Conservation (phyloP, 2,329 filamentous ascomycete species). For the Dactylellina haptotyla region DNA sequence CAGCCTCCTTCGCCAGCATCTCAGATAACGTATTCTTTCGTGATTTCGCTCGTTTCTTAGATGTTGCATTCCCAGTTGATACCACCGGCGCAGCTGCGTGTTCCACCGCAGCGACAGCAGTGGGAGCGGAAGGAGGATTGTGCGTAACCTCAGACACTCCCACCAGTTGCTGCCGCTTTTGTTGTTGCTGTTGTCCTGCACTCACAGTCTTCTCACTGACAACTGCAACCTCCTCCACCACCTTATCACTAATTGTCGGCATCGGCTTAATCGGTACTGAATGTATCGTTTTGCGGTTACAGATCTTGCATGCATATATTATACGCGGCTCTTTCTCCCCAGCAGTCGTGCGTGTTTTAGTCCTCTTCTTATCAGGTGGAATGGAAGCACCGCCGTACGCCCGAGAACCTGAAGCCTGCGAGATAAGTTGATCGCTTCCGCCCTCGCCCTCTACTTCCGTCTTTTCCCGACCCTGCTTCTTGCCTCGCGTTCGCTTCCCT, state of each 20-base stretch:
- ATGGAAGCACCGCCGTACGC: not conserved
- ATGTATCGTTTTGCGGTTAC: constrained; percentile 29
- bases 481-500: constrained; percentile 40
- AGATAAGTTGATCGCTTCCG: not conserved
- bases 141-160: not conserved
- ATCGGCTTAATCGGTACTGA: constrained; percentile 28
- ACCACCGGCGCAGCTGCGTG: not conserved
- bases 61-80: constrained; percentile 25
- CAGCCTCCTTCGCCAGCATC: constrained; percentile 43
- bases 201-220: constrained; percentile 11
- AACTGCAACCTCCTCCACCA: not conserved
- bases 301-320: constrained; percentile 48
- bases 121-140: not conserved
- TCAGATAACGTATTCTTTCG: constrained; percentile 47
- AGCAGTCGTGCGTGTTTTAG: not conserved
- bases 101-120: not conserved
- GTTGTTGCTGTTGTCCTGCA: not conserved
- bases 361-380: not conserved
- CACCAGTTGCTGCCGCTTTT: not conserved
- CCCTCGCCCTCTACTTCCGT: constrained; percentile 1
- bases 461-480: constrained; percentile 16
- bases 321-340: constrained; percentile 33
- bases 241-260: not conserved
- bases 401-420: not conserved
- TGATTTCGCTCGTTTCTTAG: constrained; percentile 48